A percentile compares a stretch with the other conserved stretches of the same genome.
phyloP scores from a whole-genome alignment of 1,284 basidiomycete species.

The Ganoderma lingzhi region DNA sequence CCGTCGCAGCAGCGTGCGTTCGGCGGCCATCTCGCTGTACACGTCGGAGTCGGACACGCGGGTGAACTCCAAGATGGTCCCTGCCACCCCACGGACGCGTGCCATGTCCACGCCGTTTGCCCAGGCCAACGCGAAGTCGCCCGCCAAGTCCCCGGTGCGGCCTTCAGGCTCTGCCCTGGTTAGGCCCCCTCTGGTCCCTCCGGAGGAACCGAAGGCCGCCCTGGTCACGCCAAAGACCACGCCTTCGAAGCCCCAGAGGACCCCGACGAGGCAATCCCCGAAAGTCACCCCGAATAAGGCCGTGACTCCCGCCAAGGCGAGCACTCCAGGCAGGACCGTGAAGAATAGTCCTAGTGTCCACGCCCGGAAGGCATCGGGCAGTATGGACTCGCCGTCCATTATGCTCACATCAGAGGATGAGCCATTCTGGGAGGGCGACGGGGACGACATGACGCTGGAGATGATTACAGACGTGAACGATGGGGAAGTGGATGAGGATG shows the following conservation, averaged over 20 bases:
- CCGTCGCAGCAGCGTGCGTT: conserved; percentile 38
- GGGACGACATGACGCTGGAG: conserved; percentile 60
- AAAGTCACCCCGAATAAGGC: conserved; percentile 30
- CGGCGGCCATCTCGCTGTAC: conserved; percentile 40
- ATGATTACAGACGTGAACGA: conserved; percentile 76
- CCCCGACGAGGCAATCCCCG: conserved; percentile 34
- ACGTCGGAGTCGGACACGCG: conserved; percentile 36
- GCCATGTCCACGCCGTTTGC: conserved; percentile 40
- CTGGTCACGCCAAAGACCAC: conserved; percentile 33
- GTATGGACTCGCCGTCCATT: conserved; percentile 26
- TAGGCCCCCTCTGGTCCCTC: not conserved
- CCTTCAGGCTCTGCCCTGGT: not conserved
- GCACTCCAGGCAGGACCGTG: conserved; percentile 27
- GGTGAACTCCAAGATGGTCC: conserved; percentile 40
- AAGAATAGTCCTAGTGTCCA: conserved; percentile 26
- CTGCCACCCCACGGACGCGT: conserved; percentile 47
- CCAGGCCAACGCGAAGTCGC: conserved; percentile 28
- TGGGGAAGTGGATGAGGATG: conserved; percentile 75
- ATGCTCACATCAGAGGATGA: conserved; percentile 34
- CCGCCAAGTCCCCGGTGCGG: conserved; percentile 27
- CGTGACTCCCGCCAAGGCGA: conserved; percentile 18
- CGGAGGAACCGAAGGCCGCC: conserved; percentile 14
- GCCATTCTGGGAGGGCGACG: conserved; percentile 48
- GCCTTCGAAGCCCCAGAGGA: conserved; percentile 30
- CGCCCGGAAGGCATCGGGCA: conserved; percentile 27